Conservation (phyloP, 352 stramenopile genomes). For the Phytophthora ramorum region DNA sequence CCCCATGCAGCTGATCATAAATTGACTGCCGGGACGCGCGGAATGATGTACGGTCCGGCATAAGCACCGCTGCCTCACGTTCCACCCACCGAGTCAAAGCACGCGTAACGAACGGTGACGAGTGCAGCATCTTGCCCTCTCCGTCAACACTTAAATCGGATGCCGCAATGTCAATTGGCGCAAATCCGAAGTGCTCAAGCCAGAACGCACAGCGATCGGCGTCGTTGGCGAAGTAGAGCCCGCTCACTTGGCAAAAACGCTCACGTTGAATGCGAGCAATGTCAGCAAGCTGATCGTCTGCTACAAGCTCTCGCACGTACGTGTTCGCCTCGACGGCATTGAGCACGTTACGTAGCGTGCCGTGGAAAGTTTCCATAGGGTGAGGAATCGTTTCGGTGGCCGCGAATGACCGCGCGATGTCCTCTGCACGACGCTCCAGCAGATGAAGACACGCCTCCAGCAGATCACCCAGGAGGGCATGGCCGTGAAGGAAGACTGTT, state of each 20-base stretch:
- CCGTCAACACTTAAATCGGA: slow-evolving; percentile 14
- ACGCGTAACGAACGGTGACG: slow-evolving; percentile 50
- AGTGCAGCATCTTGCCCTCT: slow-evolving; percentile 38
- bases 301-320: slow-evolving; percentile 72
- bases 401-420: slow-evolving; percentile 50
- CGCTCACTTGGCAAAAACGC: slow-evolving; percentile 79
- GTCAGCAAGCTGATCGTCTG: slow-evolving; percentile 55
- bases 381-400: slow-evolving; percentile 70
- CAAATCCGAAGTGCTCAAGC: slow-evolving; percentile 72
- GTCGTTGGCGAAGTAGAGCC: slow-evolving; percentile 67
- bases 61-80: slow-evolving; percentile 56
- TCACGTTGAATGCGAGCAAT: slow-evolving; percentile 69
- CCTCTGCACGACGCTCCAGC: slow-evolving; percentile 46
- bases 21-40: slow-evolving; percentile 66
- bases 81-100: slow-evolving; percentile 60
- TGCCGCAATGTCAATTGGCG: slow-evolving; percentile 38
- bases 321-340: slow-evolving; percentile 72
- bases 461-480: slow-evolving; percentile 67
- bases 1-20: slow-evolving; percentile 65
- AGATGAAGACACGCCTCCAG: slow-evolving; percentile 62
- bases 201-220: slow-evolving; percentile 60
- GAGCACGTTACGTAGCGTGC: slow-evolving; percentile 75
- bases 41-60: slow-evolving; percentile 72
- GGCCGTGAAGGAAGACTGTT: slow-evolving; percentile 75
- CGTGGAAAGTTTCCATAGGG: slow-evolving; percentile 79